Percentiles rank a stretch among this genome's conserved stretches.
Evolutionary conservation across 2,329 filamentous ascomycete species (phyloP).

Genomic region (Aspergillus floridensis): DNA sequence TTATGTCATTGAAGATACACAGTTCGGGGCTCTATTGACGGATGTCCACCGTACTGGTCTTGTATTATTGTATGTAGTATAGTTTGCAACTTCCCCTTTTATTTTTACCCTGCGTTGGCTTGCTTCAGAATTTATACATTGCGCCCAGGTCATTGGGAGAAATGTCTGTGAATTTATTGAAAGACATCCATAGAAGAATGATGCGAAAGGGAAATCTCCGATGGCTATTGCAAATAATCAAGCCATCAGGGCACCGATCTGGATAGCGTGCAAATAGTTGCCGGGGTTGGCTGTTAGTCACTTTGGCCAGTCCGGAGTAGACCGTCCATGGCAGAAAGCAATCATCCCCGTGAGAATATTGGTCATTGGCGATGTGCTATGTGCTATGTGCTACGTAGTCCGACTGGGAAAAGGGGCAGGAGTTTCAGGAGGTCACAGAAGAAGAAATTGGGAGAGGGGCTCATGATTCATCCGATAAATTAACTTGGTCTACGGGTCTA

Average conservation of each 20-base stretch:
- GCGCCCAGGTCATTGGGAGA: no score
- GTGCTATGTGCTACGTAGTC: not conserved
- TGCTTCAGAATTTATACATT: not conserved
- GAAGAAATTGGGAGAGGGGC: not conserved
- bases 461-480: constrained; percentile 2
- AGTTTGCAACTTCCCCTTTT: not conserved
- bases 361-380: not conserved
- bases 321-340: not conserved
- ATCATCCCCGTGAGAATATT: not conserved
- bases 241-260: not conserved
- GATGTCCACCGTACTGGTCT: not conserved
- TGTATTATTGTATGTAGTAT: constrained; percentile 9
- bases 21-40: not conserved
- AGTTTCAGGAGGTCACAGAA: constrained; percentile 9
- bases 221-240: not conserved
- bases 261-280: not conserved
- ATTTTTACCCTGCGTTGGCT: not conserved
- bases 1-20: not conserved
- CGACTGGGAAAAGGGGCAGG: constrained; percentile 12
- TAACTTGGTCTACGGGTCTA: not conserved
- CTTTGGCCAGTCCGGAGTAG: not conserved
- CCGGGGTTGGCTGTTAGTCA: not conserved
- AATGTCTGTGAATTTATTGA: not conserved
- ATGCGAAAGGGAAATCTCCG: not conserved
- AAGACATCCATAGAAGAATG: not conserved